phyloP scores from a whole-genome alignment of 176 grass and related monocot species.

The Zoysia pacifica region DNA sequence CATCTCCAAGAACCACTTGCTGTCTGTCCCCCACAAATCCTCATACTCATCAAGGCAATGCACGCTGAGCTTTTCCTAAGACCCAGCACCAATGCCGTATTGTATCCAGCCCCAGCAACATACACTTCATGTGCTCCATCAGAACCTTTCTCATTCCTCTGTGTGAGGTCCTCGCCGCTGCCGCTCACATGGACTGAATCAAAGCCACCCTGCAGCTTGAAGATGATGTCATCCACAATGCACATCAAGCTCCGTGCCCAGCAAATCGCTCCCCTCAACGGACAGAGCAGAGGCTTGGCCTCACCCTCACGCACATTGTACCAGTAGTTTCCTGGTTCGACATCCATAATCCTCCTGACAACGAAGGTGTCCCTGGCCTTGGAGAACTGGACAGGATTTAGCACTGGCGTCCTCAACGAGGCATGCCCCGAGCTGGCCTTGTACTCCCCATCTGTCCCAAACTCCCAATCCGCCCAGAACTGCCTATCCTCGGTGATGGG shows the following conservation, averaged over 20 bases:
- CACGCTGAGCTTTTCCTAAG: conserved; percentile 44
- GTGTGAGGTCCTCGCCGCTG: conserved; percentile 28
- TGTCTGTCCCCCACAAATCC: conserved; percentile 66
- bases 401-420: conserved; percentile 62
- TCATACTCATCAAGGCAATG: conserved; percentile 67
- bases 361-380: conserved; percentile 57
- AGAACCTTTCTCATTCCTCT: conserved; percentile 42
- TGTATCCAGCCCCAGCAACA: conserved; percentile 46
- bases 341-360: conserved; percentile 68
- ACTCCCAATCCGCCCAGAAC: conserved; percentile 65
- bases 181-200: conserved; percentile 51
- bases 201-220: conserved; percentile 59
- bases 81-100: conserved; percentile 42
- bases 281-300: conserved; percentile 35
- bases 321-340: conserved; percentile 91
- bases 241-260: conserved; percentile 58
- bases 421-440: conserved; percentile 53
- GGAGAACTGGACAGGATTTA: conserved; percentile 54
- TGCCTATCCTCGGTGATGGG: conserved; percentile 54
- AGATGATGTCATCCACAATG: conserved; percentile 59
- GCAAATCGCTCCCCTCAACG: conserved; percentile 32
- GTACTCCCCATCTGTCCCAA: conserved; percentile 55
- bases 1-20: conserved; percentile 72
- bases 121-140: conserved; percentile 57
- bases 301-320: conserved; percentile 70